A percentile compares a stretch with the other conserved stretches of the same genome.
These are phyloP conservation scores for Euphorbia pulcherrima DNA, from an alignment of 345 rosid species.

Conservation along the genomic window DNA sequence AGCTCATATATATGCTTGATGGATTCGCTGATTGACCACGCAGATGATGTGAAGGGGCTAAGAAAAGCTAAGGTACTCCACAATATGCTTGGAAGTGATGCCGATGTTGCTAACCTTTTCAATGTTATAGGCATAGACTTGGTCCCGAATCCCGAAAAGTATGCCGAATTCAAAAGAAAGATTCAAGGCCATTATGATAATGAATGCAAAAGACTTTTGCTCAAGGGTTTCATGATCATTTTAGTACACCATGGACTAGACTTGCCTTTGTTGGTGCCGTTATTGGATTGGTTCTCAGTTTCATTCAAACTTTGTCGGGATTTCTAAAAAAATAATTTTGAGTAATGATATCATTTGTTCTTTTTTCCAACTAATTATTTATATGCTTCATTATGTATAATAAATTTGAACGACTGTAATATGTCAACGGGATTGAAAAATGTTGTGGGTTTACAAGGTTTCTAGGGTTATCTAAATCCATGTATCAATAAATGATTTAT, in stretches of 20 bases:
- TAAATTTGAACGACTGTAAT: too few species aligned
- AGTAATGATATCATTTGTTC: too few species aligned
- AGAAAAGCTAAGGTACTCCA: constrained; percentile 8
- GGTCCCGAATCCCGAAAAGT: constrained; percentile 1
- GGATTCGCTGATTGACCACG: constrained; percentile 18
- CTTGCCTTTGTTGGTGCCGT: constrained; percentile 8
- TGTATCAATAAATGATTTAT: too few species aligned
- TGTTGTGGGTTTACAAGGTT: too few species aligned
- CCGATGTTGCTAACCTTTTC: constrained; percentile 15
- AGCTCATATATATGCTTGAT: constrained; percentile 17
- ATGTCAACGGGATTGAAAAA: too few species aligned
- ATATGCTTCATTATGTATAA: too few species aligned
- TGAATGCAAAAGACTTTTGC: neutral
- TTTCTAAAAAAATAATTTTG: neutral
- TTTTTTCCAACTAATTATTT: too few species aligned
- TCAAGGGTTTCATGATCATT: constrained; percentile 2
- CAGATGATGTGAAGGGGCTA: constrained; percentile 20
- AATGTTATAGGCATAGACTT: constrained; percentile 11
- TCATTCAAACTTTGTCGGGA: constrained; percentile 7
- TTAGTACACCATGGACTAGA: constrained; percentile 15
- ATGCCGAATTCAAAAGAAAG: neutral
- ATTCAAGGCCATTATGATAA: constrained; percentile 8
- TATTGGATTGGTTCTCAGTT: neutral
- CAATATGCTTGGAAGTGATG: constrained; percentile 17
- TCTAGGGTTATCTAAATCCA: too few species aligned